Base-by-base conservation (phyloP, 176 grass and related monocot species). In the Pontederia crassipes region DNA sequence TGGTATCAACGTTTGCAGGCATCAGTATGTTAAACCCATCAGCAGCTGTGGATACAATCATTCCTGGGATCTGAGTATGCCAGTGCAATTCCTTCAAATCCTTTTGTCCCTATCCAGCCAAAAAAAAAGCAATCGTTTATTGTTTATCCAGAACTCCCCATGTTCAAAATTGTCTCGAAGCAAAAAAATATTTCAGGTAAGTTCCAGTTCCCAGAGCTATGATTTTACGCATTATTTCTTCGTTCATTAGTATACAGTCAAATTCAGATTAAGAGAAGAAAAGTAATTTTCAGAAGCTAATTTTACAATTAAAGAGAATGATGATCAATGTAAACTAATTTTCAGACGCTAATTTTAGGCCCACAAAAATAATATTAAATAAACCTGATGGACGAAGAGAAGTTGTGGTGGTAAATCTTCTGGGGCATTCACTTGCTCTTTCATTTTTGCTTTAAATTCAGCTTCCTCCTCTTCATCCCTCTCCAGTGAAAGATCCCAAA, bases 1-100 rank as follows among this genome's bases (percentile, higher is more conserved):
- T 84, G 24, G 71, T 79, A 17, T 87, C 86, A 2, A 90, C 87
- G 77, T 90, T 96, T 54, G 75, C 78, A 45, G 91, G 91, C 78
- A 90, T 96, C 78, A 85, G 47, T 5, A 87, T 66, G 46, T 96
- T 96, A 72, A 87, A 90, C 57, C 86, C 80, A 67, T 90, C 86
- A 2, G 74, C 68, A 52, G 92, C 80, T 2, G 91, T 96, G 15
- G 83, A 96, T 62, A 88, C 17, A 52, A 96, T 79, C 86, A 90
- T 87, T 32, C 80, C 74, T 48, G 91, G 91, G 71, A 96, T 90
- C 67, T 90, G 86, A 24, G 80, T 54, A 55, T 96, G 83, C 81
- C 86, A 96, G 48, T 96, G 91, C 81, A 96, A 17, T 75, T 96
- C 86, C 68, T 96, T 96, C 73, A 87, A 76, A 67, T 90, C 83